Evolutionary conservation across 2,329 filamentous ascomycete species (phyloP).

Genomic region (Diplodia intermedia): DNA sequence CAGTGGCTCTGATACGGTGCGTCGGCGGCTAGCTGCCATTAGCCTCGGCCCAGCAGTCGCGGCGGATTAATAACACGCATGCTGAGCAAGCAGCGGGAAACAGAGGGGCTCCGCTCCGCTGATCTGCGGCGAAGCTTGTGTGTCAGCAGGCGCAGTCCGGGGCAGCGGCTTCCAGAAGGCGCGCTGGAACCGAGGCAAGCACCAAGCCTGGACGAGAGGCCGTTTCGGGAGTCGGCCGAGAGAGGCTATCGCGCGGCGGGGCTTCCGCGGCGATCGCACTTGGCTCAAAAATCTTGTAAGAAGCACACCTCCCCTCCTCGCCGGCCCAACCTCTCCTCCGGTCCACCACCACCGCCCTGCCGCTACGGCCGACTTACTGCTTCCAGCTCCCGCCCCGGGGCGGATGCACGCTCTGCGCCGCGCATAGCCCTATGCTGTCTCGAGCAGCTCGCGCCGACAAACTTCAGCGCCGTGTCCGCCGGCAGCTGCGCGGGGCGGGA

Average conservation of each 20-base stretch:
- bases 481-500: constrained; percentile 3
- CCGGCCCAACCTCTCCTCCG: too few species aligned
- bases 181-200: background rate
- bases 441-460: constrained; percentile 27
- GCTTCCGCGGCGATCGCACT: constrained; percentile 13
- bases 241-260: constrained; percentile 15
- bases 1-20: background rate
- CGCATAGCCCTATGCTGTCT: constrained; percentile 14
- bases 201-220: background rate
- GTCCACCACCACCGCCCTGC: background rate
- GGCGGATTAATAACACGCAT: background rate
- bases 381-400: constrained; percentile 18
- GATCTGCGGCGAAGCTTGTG: constrained; percentile 18
- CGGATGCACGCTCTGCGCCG: background rate
- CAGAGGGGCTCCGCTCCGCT: background rate
- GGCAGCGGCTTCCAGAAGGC: background rate
- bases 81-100: constrained; percentile 19
- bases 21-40: background rate
- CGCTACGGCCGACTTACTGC: constrained; percentile 8
- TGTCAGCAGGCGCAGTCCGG: background rate
- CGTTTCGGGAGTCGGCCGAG: background rate
- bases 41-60: background rate
- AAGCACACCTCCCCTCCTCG: background rate
- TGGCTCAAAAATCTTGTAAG: background rate
- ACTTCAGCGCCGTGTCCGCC: constrained; percentile 23